These are phyloP conservation scores for Penicillium manginii DNA, from an alignment of 495 filamentous ascomycete species.

Conservation along the genomic window DNA sequence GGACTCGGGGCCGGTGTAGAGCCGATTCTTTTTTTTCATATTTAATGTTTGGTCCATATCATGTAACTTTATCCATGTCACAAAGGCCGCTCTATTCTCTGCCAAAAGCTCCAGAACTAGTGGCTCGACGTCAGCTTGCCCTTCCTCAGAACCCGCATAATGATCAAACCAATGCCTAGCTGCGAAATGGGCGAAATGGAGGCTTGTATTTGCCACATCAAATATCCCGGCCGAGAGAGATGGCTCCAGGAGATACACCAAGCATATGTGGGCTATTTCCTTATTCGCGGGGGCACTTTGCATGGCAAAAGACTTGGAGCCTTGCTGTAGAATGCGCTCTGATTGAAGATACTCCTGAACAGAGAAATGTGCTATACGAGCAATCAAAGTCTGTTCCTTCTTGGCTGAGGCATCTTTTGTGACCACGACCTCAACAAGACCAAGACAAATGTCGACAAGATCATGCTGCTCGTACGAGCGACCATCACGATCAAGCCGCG, in stretches of 20 bases:
- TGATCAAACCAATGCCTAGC: constrained; percentile 32
- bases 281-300: constrained; percentile 21
- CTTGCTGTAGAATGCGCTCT: constrained; percentile 31
- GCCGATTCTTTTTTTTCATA: constrained; percentile 3
- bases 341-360: constrained; percentile 46
- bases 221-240: constrained; percentile 15
- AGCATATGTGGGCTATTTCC: constrained; percentile 35
- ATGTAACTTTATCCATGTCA: constrained; percentile 12
- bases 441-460: constrained; percentile 32
- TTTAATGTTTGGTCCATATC: constrained; percentile 5
- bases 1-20: no score
- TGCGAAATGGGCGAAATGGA: constrained; percentile 31
- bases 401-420: no score
- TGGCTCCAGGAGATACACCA: constrained; percentile 38
- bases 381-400: constrained; percentile 1
- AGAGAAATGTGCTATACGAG: constrained; percentile 44
- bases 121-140: constrained; percentile 11
- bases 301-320: constrained; percentile 28
- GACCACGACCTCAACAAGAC: constrained; percentile 37
- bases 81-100: constrained; percentile 10
- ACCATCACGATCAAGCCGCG: constrained; percentile 27
- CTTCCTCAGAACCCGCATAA: constrained; percentile 10
- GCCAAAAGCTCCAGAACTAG: constrained; percentile 19
- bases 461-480: constrained; percentile 26
- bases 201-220: constrained; percentile 18